phyloP scores from a whole-genome alignment of 768 basidiomycete species.

The Tremella yokohamensis region DNA sequence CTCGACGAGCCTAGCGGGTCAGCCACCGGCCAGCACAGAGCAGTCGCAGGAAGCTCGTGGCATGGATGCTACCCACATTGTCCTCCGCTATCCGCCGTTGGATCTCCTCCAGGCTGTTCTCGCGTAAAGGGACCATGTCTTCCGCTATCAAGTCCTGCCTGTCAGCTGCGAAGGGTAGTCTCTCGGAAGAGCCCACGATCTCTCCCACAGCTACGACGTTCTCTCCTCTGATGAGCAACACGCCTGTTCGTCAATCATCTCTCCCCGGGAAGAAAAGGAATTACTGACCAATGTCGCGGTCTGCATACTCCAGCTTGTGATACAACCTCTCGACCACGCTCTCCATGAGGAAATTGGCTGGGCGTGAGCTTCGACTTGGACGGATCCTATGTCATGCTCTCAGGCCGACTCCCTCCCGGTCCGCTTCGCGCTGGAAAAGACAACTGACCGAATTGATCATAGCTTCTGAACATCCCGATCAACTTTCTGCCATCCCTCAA shows the following conservation, averaged over 20 bases:
- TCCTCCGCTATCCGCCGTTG: slow-evolving; percentile 34
- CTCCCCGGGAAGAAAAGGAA: neutral
- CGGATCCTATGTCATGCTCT: neutral
- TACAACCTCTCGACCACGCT: slow-evolving; percentile 94
- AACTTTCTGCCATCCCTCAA: slow-evolving; percentile 94
- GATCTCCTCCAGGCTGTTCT: slow-evolving; percentile 28
- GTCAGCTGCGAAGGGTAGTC: slow-evolving; percentile 20
- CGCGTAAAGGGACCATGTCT: slow-evolving; percentile 32
- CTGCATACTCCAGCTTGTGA: slow-evolving; percentile 80
- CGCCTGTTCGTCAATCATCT: slow-evolving; percentile 62
- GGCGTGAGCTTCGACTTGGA: slow-evolving; percentile 1
- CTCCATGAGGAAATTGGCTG: slow-evolving; percentile 96
- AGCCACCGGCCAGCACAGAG: no score
- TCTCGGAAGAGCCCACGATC: slow-evolving; percentile 63
- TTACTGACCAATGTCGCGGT: slow-evolving; percentile 52
- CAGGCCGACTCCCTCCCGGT: no score
- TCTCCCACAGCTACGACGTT: slow-evolving; percentile 96
- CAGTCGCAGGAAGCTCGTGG: no score
- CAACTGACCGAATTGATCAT: slow-evolving; percentile 95
- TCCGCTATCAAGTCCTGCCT: slow-evolving; percentile 37
- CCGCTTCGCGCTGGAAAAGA: slow-evolving; percentile 1
- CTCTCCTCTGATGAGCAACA: slow-evolving; percentile 94
- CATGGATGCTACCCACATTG: slow-evolving; percentile 23
- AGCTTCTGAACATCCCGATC: slow-evolving; percentile 90
- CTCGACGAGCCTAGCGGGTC: slow-evolving; percentile 59